Base-by-base conservation (phyloP, 116 monocot species). In the Trichopus zeylanicus region DNA sequence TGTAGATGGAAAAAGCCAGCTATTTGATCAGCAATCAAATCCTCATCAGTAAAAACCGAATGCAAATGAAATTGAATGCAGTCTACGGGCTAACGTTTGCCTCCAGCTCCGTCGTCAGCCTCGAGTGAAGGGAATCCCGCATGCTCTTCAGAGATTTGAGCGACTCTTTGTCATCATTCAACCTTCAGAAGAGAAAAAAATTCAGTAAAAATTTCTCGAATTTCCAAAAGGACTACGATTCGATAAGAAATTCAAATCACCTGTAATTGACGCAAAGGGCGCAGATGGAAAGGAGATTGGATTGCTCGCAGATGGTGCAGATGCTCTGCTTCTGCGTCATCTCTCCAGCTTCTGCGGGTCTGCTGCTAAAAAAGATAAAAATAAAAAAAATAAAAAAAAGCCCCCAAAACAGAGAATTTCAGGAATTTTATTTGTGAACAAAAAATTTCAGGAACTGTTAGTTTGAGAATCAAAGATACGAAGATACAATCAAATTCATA, bases 271-370 rank as follows among this genome's bases (percentile, higher is more conserved):
- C 88, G 68, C 88, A 88, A 13, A 26, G 29, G 2, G 80, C 31
- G 55, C 88, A 88, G 8, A 80, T 46, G 18, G 77, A 77, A 13
- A 80, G 54, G 26, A 77, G 77, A 27, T 83, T 83, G 48, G 69
- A 67, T 7, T 49, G 47, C 49, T 83, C 83, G 67, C 88, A 88
- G 30, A 88, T 37, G 31, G 69, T 77, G 57, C 88, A 88, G 58
- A 46, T 38, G 72, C 61, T 77, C 56, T 59, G 48, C 47, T 62
- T 87, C 60, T 63, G 66, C 51, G 63, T 34, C 78, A 78, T 81
- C 31, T 19, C 29, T 26, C 27, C 6, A 28, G 26, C 53, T 55
- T 42, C 13, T n/a, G n/a, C n/a, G n/a, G n/a, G n/a, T n/a, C n/a
- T n/a, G n/a, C n/a, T n/a, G n/a, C n/a, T n/a, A n/a, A n/a, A n/a